phyloP scores from a whole-genome alignment of 805 yeast species.

The Monosporozyma servazzii region DNA sequence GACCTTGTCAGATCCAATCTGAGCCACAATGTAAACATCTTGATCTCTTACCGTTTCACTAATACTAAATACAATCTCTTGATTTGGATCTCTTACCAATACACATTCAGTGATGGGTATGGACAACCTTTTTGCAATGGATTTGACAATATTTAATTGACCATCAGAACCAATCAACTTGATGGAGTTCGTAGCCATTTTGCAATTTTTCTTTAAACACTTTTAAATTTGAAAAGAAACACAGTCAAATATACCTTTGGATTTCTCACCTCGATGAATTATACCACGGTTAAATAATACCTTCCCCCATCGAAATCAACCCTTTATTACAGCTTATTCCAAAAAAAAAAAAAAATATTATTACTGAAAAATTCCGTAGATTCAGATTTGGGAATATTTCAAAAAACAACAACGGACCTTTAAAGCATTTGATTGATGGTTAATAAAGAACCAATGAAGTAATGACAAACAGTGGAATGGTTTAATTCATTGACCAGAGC shows the following conservation, averaged over 20 bases:
- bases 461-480: not conserved
- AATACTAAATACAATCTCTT: constrained; percentile 66
- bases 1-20: constrained; percentile 68
- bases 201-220: not conserved
- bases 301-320: too few species aligned
- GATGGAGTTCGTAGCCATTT: constrained; percentile 65
- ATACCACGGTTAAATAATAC: too few species aligned
- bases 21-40: constrained; percentile 69
- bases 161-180: constrained; percentile 59
- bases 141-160: constrained; percentile 57
- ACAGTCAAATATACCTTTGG: not conserved
- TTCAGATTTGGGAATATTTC: too few species aligned
- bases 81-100: constrained; percentile 55
- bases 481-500: not conserved
- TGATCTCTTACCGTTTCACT: constrained; percentile 81
- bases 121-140: constrained; percentile 58
- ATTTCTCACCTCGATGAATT: not conserved
- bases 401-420: not conserved
- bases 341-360: too few species aligned
- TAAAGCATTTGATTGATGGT: not conserved
- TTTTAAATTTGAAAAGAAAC: not conserved
- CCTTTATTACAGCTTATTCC: too few species aligned
- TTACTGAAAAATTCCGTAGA: too few species aligned
- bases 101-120: constrained; percentile 50
- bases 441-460: not conserved